phyloP scores from a whole-genome alignment of 768 basidiomycete species.

The Exsudoporus frostii region DNA sequence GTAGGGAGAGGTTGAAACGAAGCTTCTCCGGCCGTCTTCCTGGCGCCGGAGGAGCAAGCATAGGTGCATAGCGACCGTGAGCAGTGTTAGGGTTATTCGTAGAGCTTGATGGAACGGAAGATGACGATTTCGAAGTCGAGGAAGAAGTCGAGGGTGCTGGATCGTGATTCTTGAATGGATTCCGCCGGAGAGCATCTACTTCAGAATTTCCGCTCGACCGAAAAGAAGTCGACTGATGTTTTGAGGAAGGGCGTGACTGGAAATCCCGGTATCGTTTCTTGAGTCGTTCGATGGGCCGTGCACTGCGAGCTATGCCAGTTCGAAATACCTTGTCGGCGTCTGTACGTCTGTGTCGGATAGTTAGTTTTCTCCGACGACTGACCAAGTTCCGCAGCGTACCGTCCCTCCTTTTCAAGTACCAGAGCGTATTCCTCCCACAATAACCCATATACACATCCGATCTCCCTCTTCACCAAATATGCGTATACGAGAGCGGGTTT shows the following conservation, averaged over 20 bases:
- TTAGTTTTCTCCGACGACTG: slow-evolving; percentile 4
- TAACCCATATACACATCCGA: slow-evolving; percentile 73
- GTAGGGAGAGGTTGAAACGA: slow-evolving; percentile 61
- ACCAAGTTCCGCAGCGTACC: slow-evolving; percentile 46
- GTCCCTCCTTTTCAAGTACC: slow-evolving; percentile 69
- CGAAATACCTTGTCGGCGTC: slow-evolving; percentile 83
- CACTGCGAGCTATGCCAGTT: slow-evolving; percentile 77
- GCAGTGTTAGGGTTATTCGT: slow-evolving; percentile 35
- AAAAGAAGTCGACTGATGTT: slow-evolving; percentile 23
- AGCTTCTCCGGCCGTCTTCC: slow-evolving; percentile 72
- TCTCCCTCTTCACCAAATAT: slow-evolving; percentile 66
- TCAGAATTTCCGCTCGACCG: slow-evolving; percentile 27
- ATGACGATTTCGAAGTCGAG: slow-evolving; percentile 18
- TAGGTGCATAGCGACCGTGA: slow-evolving; percentile 58
- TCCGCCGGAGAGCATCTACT: slow-evolving; percentile 31
- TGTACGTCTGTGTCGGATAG: slow-evolving; percentile 44
- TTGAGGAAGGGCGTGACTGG: slow-evolving; percentile 46
- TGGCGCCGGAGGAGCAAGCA: slow-evolving; percentile 66
- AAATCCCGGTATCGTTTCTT: slow-evolving; percentile 82
- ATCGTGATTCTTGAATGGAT: slow-evolving; percentile 37
- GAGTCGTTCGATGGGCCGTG: slow-evolving; percentile 79
- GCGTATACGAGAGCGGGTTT: slow-evolving; percentile 67
- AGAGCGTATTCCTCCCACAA: slow-evolving; percentile 92
- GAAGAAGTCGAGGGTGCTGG: slow-evolving; percentile 33
- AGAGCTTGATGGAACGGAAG: slow-evolving; percentile 31